phyloP scores from a whole-genome alignment of 129 eudicot species.

The Flaveria trinervia region DNA sequence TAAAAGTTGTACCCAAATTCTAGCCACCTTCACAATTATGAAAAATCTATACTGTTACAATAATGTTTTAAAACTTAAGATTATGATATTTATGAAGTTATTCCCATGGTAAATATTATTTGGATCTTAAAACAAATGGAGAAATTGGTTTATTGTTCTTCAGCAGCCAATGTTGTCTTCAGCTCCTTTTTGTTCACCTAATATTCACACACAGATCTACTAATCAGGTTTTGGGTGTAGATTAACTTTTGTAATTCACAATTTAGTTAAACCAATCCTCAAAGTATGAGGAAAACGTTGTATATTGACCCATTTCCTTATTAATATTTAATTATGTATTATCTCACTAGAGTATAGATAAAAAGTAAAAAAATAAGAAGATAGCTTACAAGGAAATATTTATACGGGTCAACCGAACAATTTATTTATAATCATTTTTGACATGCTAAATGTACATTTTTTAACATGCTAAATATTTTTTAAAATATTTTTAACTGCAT shows the following conservation, averaged over 20 bases:
- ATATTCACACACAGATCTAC: slow-evolving; percentile 8
- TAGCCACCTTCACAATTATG: neutral
- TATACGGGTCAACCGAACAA: too few relatives aligned
- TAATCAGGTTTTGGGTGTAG: neutral
- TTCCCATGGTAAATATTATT: neutral
- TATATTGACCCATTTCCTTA: too few relatives aligned
- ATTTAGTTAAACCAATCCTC: neutral
- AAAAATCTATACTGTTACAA: neutral
- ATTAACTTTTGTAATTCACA: slow-evolving; percentile 8
- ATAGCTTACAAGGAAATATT: too few relatives aligned
- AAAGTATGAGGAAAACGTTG: neutral
- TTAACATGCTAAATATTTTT: too few relatives aligned
- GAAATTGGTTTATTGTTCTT: slow-evolving; percentile 39
- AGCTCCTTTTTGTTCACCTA: slow-evolving; percentile 98
- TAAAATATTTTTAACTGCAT: too few relatives aligned
- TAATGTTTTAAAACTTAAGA: neutral
- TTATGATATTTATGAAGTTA: neutral
- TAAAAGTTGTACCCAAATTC: neutral
- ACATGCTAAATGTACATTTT: too few relatives aligned
- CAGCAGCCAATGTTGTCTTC: slow-evolving; percentile 64
- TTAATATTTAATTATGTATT: too few relatives aligned
- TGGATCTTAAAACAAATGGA: slow-evolving; percentile 16
- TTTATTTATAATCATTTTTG: too few relatives aligned
- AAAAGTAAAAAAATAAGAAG: too few relatives aligned
- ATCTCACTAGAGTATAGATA: too few relatives aligned